Base-by-base conservation (phyloP, 2,329 filamentous ascomycete genomes). In the Fusarium mangiferae region DNA sequence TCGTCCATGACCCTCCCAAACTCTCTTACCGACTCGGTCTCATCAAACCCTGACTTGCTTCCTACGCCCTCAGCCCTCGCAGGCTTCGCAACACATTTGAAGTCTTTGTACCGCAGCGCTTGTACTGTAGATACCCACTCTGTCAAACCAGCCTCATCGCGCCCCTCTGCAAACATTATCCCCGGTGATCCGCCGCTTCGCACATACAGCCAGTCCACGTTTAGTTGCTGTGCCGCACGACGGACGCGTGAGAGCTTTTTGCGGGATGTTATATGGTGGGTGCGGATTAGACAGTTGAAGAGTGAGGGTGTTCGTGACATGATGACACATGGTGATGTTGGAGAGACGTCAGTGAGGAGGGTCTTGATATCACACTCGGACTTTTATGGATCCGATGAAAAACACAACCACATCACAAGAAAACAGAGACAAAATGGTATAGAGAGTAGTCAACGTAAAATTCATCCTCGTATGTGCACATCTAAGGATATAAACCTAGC, bases 251-350 rank as follows among this genome's bases (percentile, higher is more conserved):
- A 82, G 2, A 88, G 82, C 79, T 95, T 95, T 80, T 94, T 94
- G 73, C 92, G 91, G 0, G 92, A 94, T 8, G 92, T 95, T 78
- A 95, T 94, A 81, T 95, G 93, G 76, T 95, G 93, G 1, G 93
- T 95, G 59, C 92, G 89, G 68, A 95, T 93, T 51, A 95, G 84
- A 35, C 70, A 73, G n/a, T 73, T 77, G 54, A 78, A 78, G 20
- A 78, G 55, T 8, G 64, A 48, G 3, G 69, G 41, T 3, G 67
- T 56, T 39, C 69, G 77, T 30, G 75, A 60, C 77, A 78, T 78
- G 33, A 33, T 64, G 18, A 38, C 30, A n/a, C 20, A 44, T 20
- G 24, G 28, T 13, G n/a, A 15, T 46, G 30, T 28, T n/a, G 15
- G 36, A 14, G 33, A 33, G 5, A 28, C 11, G 20, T 41, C 10